Base-by-base conservation (phyloP, 306 rosid genomes). In the Lathyrus sativus region DNA sequence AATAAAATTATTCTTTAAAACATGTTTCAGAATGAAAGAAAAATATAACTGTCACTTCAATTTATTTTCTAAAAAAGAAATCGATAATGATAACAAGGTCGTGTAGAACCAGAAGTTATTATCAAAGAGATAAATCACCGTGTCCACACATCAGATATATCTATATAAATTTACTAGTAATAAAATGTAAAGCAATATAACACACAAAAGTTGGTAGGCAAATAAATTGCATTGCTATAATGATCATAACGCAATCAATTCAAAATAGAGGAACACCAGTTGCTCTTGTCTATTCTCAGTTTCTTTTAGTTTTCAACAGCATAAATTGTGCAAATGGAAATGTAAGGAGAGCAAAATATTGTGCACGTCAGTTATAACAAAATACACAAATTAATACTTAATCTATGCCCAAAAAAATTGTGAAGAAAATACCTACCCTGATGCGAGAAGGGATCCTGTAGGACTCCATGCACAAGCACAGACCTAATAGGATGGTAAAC, bases 401-500 rank as follows among this genome's bases (percentile, higher is more conserved):
- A 38, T 54, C 43, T 22, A 60, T 45, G 71, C 39, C 54, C 72
- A 71, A 51, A 35, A 60, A 54, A 54, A 55, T 54, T 18, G 39
- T 9, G 28, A 63, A 62, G 39, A 49, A 76, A 61, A 62, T 38
- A 70, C 90, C 28, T 33, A 93, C 99, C 99, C 99, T 9, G 99
- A 90, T 59, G 97, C 99, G 68, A 93, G 92, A 76, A 93, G 92
- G 65, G 96, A 88, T 64, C 97, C 95, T 43, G 92, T 73, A 72
- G 99, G 99, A 79, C 95, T 90, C 97, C 97, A 93, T 42, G 99
- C 99, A 80, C 99, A 90, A 80, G 97, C 89, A 78, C 95, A 93
- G 29, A 93, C 99, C 99, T 93, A 76, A 69, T 75, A 14, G 60
- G 64, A 76, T 57, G 49, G 70, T 60, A 81, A 71, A 53, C 28